Evolutionary conservation across 352 stramenopile genomes (phyloP), one percentile per base, ranked within the genome.

Genomic region (Phytophthora rubi): DNA sequence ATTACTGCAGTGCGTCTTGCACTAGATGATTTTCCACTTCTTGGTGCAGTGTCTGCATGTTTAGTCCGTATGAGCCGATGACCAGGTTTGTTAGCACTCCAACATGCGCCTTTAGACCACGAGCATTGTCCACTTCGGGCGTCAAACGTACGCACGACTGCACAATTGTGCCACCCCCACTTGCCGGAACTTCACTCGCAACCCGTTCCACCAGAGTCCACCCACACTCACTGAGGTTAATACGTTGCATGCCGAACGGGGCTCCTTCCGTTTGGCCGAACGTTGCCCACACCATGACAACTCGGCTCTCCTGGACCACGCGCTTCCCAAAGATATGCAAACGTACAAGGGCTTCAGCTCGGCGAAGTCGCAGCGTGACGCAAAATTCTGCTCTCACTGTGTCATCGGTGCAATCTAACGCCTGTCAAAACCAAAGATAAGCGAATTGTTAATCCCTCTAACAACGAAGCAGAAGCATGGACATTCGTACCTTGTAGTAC

Each of bases 271-370:
- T 73, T 26, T 78, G 49, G 10, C 70, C 72, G 6, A 63, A 63
- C 4, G 58, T 73, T 26, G 70, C 59, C 61, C 74, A 81, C 12
- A 58, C 66, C 23, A 81, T 33, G 15, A 79, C 71, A 4, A 72
- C 49, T 8, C 70, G 70, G 10, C 71, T 21, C 8, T 73, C 53
- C 44, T 73, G 56, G 5, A 77, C 53, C 35, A 72, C 68, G 26
- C 65, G 64, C 42, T 71, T 78, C n/a, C 67, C 71, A 18, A 77
- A 39, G 33, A 81, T 70, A 33, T 62, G 64, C 53, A 75, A 65
- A 3, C 55, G 48, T n/a, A 73, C 49, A 16, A 65, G 61, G 9
- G 70, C 59, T 47, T 81, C 47, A 13, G 62, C 67, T 26, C 63
- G 53, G 3, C 62, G 62, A 16, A 81, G 49, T 1, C 30, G 18